These are phyloP conservation scores for Zygoascus ofunaensis DNA, from an alignment of 805 yeast species.

Conservation along the genomic window DNA sequence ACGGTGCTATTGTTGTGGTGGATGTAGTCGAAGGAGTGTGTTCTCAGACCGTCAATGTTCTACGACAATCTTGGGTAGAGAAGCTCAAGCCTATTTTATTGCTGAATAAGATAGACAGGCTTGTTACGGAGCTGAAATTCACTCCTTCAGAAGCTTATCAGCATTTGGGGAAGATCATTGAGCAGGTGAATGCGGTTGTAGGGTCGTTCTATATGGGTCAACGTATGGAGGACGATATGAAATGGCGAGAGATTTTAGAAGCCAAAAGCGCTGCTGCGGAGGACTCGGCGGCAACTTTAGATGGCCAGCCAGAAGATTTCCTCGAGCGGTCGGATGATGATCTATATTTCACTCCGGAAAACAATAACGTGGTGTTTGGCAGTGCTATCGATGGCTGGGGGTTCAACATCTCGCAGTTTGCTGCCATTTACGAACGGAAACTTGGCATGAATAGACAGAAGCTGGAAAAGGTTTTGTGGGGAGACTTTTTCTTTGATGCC, in stretches of 20 bases:
- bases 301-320: too few relatives aligned
- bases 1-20: slow-evolving; percentile 89
- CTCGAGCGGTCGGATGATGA: slow-evolving; percentile 73
- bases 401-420: slow-evolving; percentile 79
- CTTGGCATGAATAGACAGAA: slow-evolving; percentile 75
- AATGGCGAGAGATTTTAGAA: slow-evolving; percentile 44
- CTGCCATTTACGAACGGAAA: slow-evolving; percentile 75
- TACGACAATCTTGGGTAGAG: slow-evolving; percentile 94
- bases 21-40: slow-evolving; percentile 98
- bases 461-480: slow-evolving; percentile 87
- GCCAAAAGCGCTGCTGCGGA: slow-evolving; percentile 21
- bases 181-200: slow-evolving; percentile 89
- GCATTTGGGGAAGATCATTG: slow-evolving; percentile 70
- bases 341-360: slow-evolving; percentile 77
- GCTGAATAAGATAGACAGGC: slow-evolving; percentile 81
- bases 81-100: slow-evolving; percentile 81
- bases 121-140: slow-evolving; percentile 71
- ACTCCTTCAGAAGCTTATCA: slow-evolving; percentile 77
- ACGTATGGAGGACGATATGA: slow-evolving; percentile 76
- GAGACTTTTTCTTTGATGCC: slow-evolving; percentile 83
- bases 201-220: slow-evolving; percentile 92
- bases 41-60: slow-evolving; percentile 90
- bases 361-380: slow-evolving; percentile 84
- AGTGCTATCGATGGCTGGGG: slow-evolving; percentile 98
- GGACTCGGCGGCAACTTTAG: slow-evolving; percentile 18